Evolutionary conservation across 441 rosid genomes (phyloP).

Genomic region (Oxalis stricta): DNA sequence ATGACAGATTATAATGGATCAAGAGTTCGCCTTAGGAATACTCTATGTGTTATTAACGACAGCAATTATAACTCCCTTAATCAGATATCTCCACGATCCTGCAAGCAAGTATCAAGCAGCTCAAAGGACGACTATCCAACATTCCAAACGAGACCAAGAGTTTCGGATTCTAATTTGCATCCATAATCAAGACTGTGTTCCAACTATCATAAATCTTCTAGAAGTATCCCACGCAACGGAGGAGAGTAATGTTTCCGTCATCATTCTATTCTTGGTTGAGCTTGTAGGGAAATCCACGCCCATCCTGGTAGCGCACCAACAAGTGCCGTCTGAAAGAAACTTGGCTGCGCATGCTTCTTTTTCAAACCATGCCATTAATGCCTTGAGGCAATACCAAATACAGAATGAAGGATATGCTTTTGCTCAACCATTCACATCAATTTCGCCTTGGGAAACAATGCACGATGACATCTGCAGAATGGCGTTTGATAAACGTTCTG

Average conservation of each 20-base stretch:
- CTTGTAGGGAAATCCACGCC: slow-evolving; percentile 46
- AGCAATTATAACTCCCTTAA: slow-evolving; percentile 16
- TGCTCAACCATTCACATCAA: slow-evolving; percentile 37
- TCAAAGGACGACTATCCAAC: slow-evolving; percentile 19
- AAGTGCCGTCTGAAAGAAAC: slow-evolving; percentile 5
- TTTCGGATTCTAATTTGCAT: slow-evolving; percentile 34
- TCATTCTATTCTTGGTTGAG: slow-evolving; percentile 28
- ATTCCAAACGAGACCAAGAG: slow-evolving; percentile 13
- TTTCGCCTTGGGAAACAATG: slow-evolving; percentile 32
- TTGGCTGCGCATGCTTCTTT: slow-evolving; percentile 7
- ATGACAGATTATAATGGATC: slow-evolving; percentile 13
- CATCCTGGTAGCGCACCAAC: slow-evolving; percentile 23
- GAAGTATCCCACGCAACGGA: slow-evolving; percentile 27
- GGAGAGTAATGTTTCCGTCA: slow-evolving; percentile 23
- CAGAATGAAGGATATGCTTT: slow-evolving; percentile 14
- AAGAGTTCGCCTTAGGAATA: slow-evolving; percentile 12
- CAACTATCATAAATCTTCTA: slow-evolving; percentile 32
- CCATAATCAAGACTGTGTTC: slow-evolving; percentile 25
- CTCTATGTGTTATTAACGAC: slow-evolving; percentile 16
- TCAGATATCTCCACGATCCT: slow-evolving; percentile 23
- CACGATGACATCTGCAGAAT: slow-evolving; percentile 34
- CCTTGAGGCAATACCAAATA: slow-evolving; percentile 33
- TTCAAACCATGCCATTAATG: slow-evolving; percentile 16
- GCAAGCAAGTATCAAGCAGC: slow-evolving; percentile 9
- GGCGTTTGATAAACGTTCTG: slow-evolving; percentile 29